Conservation (phyloP, 2,329 filamentous ascomycete species). For the Fusarium setosum region DNA sequence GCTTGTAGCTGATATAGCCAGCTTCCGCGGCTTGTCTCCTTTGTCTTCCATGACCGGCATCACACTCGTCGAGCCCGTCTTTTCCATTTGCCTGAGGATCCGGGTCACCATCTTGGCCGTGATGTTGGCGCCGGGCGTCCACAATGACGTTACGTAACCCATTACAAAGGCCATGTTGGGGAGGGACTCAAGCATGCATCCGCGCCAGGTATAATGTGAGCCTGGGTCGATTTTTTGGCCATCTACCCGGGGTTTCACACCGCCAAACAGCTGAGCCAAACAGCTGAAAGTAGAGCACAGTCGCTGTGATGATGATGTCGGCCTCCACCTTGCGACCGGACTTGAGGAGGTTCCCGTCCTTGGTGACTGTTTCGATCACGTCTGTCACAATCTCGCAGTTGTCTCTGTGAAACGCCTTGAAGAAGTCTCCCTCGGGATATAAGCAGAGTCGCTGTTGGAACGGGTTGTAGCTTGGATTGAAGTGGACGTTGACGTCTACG, state of each 20-base stretch:
- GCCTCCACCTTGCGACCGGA: conserved; percentile 64
- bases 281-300: conserved; percentile 70
- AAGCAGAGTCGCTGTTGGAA: conserved; percentile 83
- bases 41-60: conserved; percentile 54
- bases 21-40: conserved; percentile 37
- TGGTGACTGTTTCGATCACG: conserved; percentile 62
- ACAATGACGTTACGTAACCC: conserved; percentile 74
- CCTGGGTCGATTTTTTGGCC: conserved; percentile 58
- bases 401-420: conserved; percentile 56
- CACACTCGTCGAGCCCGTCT: conserved; percentile 56
- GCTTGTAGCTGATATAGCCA: conserved; percentile 45
- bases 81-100: conserved; percentile 64
- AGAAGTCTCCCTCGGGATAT: conserved; percentile 68
- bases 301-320: conserved; percentile 77
- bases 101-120: conserved; percentile 59
- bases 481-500: conserved; percentile 69
- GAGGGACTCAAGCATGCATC: conserved; percentile 72
- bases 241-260: conserved; percentile 65
- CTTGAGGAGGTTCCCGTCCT: conserved; percentile 58
- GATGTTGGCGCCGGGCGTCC: conserved; percentile 74
- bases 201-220: conserved; percentile 71
- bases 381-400: conserved; percentile 63
- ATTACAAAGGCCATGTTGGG: conserved; percentile 72
- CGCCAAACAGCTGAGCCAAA: conserved; percentile 66
- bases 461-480: conserved; percentile 72